Base-by-base conservation (phyloP, 2,329 filamentous ascomycete species). In the Aspergillus proliferans region DNA sequence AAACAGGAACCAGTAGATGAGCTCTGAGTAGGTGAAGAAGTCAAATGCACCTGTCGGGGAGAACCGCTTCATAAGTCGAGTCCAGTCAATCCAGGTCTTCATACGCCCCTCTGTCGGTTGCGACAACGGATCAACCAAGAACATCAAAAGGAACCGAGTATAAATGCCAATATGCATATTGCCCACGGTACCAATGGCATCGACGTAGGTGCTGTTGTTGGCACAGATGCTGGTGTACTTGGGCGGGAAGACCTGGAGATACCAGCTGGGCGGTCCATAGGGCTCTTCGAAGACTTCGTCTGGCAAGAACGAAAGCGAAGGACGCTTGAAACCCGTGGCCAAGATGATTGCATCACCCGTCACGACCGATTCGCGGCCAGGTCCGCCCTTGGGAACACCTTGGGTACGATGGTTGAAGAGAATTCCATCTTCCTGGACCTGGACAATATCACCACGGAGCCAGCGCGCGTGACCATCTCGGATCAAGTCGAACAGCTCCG, bases 81-180 rank as follows among this genome's bases (percentile, higher is more conserved):
- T 94, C 78, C 92, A 87, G 62, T 90, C 86, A 59, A 95, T 90
- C 88, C 89, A 94, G 21, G 82, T 77, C 69, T 86, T 79, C 87
- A 93, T 94, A 81, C 86, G 85, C 55, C 78, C 81, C 4, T 83
- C 76, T 2, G 77, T 79, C 0, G 89, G 88, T 0, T 86, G 78
- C 0, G 87, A 84, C 19, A 92, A 71, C 0, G 88, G 88, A 60
- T 94, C 88, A 12, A 85, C 77, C 47, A 94, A 76, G 64, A 93
- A 93, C 87, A 93, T 92, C 57, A 94, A 79, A 6, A 94, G 73
- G 54, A 94, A 86, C 4, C 89, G 79, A 0, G 88, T 94, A 71
- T 93, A 94, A 59, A 94, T 92, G 4, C 88, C 89, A 42, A 94
- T 92, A 61, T 94, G 88, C 78, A 87, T 92, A 66, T 93, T 91